Percentiles rank a stretch among this genome's conserved stretches.
phyloP scores from a whole-genome alignment of 1,284 basidiomycete genomes.

The Lignosus rhinocerotis region DNA sequence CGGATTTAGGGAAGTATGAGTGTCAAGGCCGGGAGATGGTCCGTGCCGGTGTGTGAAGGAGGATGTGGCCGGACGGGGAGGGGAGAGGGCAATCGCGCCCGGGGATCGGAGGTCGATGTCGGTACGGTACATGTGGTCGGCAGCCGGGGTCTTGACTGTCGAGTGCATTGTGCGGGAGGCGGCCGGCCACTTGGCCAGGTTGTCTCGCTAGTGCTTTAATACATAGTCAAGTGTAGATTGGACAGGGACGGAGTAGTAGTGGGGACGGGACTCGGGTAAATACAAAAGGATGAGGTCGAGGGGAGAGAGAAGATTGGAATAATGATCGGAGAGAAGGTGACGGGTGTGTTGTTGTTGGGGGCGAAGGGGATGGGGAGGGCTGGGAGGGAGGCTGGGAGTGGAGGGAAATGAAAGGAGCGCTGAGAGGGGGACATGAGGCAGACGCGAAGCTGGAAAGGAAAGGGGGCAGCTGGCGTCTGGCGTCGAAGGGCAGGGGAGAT shows the following conservation, averaged over 20 bases:
- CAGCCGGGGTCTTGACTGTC: too few relatives aligned
- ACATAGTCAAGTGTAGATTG: too few relatives aligned
- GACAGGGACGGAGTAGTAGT: too few relatives aligned
- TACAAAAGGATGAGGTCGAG: too few relatives aligned
- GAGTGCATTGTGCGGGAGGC: neutral
- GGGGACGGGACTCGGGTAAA: too few relatives aligned
- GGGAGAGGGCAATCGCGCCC: neutral
- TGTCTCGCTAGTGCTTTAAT: too few relatives aligned
- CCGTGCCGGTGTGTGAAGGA: constrained; percentile 26
- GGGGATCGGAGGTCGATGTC: neutral
- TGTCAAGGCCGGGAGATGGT: constrained; percentile 11
- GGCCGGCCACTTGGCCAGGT: neutral
- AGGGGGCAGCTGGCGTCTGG: constrained; percentile 18
- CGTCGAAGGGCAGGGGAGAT: constrained; percentile 17
- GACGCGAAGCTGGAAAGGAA: too few relatives aligned
- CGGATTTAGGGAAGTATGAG: constrained; percentile 25
- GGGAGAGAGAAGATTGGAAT: too few relatives aligned
- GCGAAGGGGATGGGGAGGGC: constrained; percentile 16
- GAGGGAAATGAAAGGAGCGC: constrained; percentile 32
- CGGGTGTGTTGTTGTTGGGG: neutral
- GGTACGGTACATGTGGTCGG: neutral
- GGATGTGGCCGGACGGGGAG: neutral
- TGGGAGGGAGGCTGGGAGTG: constrained; percentile 12
- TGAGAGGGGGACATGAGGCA: constrained; percentile 29
- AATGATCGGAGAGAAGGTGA: too few relatives aligned